phyloP scores from a whole-genome alignment of 139 green algal species.

The Asterochloris sp. region DNA sequence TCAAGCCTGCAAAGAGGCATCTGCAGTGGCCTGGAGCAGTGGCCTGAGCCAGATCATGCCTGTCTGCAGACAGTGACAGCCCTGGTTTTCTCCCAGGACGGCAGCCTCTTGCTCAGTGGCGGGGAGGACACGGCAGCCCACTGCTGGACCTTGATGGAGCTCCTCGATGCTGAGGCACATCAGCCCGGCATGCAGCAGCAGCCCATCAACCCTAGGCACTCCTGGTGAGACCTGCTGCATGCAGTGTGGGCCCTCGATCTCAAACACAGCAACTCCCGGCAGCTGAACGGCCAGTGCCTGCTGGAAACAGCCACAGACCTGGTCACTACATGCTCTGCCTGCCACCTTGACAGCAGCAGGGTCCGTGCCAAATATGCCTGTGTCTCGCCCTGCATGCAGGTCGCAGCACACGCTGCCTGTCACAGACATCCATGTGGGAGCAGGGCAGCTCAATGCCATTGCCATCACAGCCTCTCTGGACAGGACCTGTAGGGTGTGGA shows the following conservation, averaged over 20 bases:
- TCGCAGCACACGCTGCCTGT: conserved; percentile 82
- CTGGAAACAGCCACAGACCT: background rate
- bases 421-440: conserved; percentile 54
- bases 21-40: background rate
- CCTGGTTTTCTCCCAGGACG: conserved; percentile 63
- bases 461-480: conserved; percentile 71
- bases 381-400: conserved; percentile 10
- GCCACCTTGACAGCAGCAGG: background rate
- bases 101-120: conserved; percentile 69
- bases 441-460: conserved; percentile 46
- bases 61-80: conserved; percentile 52
- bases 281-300: too few species aligned
- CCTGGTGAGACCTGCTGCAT: conserved; percentile 45
- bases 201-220: background rate
- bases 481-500: conserved; percentile 67
- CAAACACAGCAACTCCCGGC: too few species aligned
- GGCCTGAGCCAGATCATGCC: background rate
- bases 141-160: conserved; percentile 72
- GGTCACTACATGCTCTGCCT: background rate
- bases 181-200: background rate
- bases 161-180: conserved; percentile 54
- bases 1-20: background rate
- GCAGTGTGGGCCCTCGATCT: background rate
- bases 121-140: conserved; percentile 76
- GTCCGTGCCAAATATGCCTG: background rate